Evolutionary conservation across 495 filamentous ascomycete species (phyloP), one percentile per base, ranked within the genome.

Genomic region (Hypomontagnella monticulosa): DNA sequence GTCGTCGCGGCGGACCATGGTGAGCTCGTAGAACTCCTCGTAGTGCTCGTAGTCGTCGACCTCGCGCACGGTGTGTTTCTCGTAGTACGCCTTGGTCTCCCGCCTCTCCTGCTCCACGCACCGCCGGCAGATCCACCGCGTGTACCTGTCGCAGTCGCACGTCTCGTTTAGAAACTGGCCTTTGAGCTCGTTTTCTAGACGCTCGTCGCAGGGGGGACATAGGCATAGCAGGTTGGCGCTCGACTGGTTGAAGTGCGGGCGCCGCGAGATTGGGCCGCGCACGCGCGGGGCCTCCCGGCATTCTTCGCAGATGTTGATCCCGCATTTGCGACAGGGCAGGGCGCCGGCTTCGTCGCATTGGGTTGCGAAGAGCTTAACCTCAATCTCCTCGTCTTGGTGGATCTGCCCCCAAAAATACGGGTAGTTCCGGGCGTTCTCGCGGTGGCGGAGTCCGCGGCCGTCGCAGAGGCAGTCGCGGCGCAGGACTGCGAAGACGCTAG

Each of bases 111-210:
- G 23, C 19, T 38, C 23, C 46, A 32, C 57, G 33, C 67, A 66
- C 41, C 36, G 53, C 16, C 37, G n/a, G 34, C 67, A 71, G 12
- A 71, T 71, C 67, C 67, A 71, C 7, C 67, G 50, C 42, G 12
- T 67, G 23, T 59, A 63, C 23, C 34, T 30, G 18, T 71, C 63
- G 57, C 67, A 71, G 44, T 71, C 63, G 44, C 67, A 71, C 40
- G 44, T 47, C 65, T 62, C 57, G 10, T 63, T 58, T 37, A 71
- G 63, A 8, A 30, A 56, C n/a, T 55, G 12, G 15, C 56, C 56
- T 4, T 11, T 20, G 16, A 71, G 46, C 49, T 60, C 30, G 3
- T 20, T 18, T 32, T 71, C 68, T n/a, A 67, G 48, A 23, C 44
- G 19, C 9, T 38, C 11, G 32, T 66, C 62, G 57, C 67, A 70